phyloP scores from a whole-genome alignment of 2,329 filamentous ascomycete genomes.

The Ceratocystis diversiconidia region DNA sequence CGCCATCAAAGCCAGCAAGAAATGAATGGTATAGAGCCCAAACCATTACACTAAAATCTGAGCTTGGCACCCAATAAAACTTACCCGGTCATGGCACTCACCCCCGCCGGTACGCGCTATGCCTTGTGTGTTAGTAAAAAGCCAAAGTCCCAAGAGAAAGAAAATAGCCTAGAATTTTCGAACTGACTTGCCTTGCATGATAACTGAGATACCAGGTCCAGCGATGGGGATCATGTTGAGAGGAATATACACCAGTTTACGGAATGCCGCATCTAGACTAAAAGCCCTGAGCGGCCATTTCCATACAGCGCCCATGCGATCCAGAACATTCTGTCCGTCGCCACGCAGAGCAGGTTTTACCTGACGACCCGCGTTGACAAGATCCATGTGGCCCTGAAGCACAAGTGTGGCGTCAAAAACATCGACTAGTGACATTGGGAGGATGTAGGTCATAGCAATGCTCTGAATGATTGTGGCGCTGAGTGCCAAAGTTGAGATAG shows the following conservation, averaged over 20 bases:
- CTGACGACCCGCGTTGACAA: slow-evolving; percentile 64
- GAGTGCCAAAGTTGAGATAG: slow-evolving; percentile 52
- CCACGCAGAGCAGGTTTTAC: slow-evolving; percentile 40
- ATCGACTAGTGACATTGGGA: slow-evolving; percentile 71
- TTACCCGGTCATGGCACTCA: slow-evolving; percentile 39
- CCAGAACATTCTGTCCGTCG: slow-evolving; percentile 34
- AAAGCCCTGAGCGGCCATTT: slow-evolving; percentile 45
- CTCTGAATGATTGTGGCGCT: slow-evolving; percentile 44
- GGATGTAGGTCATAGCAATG: slow-evolving; percentile 53
- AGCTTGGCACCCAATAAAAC: slow-evolving; percentile 21
- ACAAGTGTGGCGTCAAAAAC: slow-evolving; percentile 69
- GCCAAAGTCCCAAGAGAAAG: neutral
- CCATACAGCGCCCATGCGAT: slow-evolving; percentile 41
- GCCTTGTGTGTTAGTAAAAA: neutral
- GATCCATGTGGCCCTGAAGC: slow-evolving; percentile 34
- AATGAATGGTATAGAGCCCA: neutral
- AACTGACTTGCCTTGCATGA: slow-evolving; percentile 48
- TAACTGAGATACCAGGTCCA: slow-evolving; percentile 44
- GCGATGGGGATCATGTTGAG: slow-evolving; percentile 87
- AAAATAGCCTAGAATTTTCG: neutral
- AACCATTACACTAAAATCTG: neutral
- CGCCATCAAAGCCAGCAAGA: neutral
- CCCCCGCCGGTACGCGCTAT: slow-evolving; percentile 35
- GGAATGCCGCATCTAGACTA: slow-evolving; percentile 49
- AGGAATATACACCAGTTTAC: slow-evolving; percentile 74